These are phyloP conservation scores for Colletotrichum neosansevieriae DNA, from an alignment of 2,329 filamentous ascomycete genomes.

Conservation along the genomic window DNA sequence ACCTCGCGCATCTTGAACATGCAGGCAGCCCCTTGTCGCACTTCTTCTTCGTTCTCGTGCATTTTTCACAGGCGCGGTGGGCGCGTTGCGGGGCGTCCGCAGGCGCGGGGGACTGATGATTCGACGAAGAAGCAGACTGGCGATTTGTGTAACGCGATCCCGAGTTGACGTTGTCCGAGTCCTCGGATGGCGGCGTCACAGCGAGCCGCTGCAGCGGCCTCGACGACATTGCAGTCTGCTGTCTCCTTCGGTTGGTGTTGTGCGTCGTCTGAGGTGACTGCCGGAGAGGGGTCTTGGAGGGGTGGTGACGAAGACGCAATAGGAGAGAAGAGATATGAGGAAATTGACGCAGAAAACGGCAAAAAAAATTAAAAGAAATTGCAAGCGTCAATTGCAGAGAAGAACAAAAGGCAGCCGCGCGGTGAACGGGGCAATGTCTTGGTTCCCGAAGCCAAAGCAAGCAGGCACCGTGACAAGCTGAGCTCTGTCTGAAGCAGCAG, in stretches of 20 bases:
- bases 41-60: slow-evolving; percentile 54
- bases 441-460: not conserved
- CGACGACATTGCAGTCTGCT: slow-evolving; percentile 26
- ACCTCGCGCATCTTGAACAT: slow-evolving; percentile 52
- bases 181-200: slow-evolving; percentile 38
- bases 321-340: not conserved
- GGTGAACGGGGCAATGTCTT: slow-evolving; percentile 11
- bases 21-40: slow-evolving; percentile 53
- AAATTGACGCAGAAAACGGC: slow-evolving; percentile 4
- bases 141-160: slow-evolving; percentile 28
- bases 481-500: not conserved
- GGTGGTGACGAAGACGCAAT: not conserved
- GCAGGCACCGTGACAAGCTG: too few species aligned
- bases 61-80: slow-evolving; percentile 53
- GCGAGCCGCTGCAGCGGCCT: slow-evolving; percentile 32
- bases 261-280: not conserved
- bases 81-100: slow-evolving; percentile 45
- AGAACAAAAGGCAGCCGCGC: slow-evolving; percentile 5
- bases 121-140: slow-evolving; percentile 25
- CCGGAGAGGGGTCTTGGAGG: not conserved
- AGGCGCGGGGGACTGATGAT: slow-evolving; percentile 19
- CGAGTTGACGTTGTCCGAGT: slow-evolving; percentile 36
- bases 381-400: not conserved
- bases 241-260: slow-evolving; percentile 1
- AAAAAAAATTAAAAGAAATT: not conserved